Percentiles rank a stretch among this genome's conserved stretches.
Conservation (phyloP, 768 basidiomycete genomes). For the Hypholoma fasciculare region DNA sequence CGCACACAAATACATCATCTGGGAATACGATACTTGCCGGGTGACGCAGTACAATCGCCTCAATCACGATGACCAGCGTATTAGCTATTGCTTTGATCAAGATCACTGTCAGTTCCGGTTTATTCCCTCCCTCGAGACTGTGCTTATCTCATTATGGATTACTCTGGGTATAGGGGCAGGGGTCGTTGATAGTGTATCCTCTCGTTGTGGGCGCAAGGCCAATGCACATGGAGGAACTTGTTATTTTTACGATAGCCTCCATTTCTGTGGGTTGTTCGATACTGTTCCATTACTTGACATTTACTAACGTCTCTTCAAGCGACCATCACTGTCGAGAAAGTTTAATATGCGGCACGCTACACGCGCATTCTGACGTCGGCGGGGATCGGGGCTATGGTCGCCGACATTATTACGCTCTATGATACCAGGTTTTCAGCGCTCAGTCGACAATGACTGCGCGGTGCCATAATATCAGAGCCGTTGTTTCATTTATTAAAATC, state of each 20-base stretch:
- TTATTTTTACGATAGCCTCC: constrained; percentile 16
- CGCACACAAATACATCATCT: constrained; percentile 10
- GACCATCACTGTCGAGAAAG: constrained; percentile 9
- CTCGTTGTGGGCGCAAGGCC: constrained; percentile 2
- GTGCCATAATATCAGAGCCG: neutral
- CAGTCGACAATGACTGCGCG: neutral
- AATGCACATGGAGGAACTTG: constrained; percentile 12
- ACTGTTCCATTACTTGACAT: too few relatives aligned
- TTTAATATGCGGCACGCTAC: neutral
- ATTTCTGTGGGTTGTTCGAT: constrained; percentile 6
- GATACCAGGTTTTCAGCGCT: neutral
- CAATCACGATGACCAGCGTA: constrained; percentile 6
- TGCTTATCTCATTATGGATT: neutral
- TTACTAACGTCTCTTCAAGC: neutral
- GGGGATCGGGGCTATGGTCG: neutral
- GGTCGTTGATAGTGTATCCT: constrained; percentile 9
- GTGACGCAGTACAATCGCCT: constrained; percentile 15
- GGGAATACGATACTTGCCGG: constrained; percentile 16
- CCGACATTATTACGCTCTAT: neutral
- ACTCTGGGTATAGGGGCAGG: constrained; percentile 10
- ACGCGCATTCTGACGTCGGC: neutral
- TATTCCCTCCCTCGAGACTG: neutral
- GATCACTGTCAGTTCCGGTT: constrained; percentile 9
- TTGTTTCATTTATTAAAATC: neutral
- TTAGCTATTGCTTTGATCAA: constrained; percentile 16